Evolutionary conservation across 768 basidiomycete species (phyloP), one percentile per base, ranked within the genome.

Genomic region (Coprinopsis cinerea): DNA sequence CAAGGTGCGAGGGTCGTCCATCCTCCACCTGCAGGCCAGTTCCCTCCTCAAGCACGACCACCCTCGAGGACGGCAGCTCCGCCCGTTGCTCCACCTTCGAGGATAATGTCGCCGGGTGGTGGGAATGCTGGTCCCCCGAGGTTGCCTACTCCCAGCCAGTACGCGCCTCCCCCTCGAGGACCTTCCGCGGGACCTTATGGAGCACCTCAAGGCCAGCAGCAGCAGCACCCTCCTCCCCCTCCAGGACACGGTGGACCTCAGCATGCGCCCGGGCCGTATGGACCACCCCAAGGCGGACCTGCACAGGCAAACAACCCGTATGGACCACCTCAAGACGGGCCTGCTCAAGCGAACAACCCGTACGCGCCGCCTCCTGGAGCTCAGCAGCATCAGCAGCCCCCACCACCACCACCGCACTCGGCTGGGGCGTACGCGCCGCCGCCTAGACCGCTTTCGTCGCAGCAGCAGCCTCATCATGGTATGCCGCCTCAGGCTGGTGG

Each of bases 141-240:
- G 20, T 68, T 70, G 44, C 72, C 74, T 2, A 70, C 73, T 24
- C 75, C 76, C 5, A 71, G 73, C 40, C 80, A 74, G 47, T 81
- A 77, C 56, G 75, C 68, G 2, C 66, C 69, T 22, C 76, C 78
- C 5, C 56, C 62, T 3, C 66, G 67, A n/a, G 70, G 64, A 15
- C 67, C 71, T 26, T 44, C 67, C 17, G 61, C 72, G 30, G 72
- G 73, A 34, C 75, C 73, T 0, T 70, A 72, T 15, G 72, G 9
- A 32, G 9, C 30, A 32, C 30, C 30, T 15, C 30, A 9, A 15
- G 9, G 15, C 15, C 30, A 7, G 9, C 30, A 32, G 30, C 30
- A 32, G 30, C 15, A 9, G 30, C 30, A 32, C 9, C 30, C 75
- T 18, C 71, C 73, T 35, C 50, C 27, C 23, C 57, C 55, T 58